These are phyloP conservation scores for Auricularia sp. DNA, from an alignment of 768 basidiomycete species.

Conservation along the genomic window DNA sequence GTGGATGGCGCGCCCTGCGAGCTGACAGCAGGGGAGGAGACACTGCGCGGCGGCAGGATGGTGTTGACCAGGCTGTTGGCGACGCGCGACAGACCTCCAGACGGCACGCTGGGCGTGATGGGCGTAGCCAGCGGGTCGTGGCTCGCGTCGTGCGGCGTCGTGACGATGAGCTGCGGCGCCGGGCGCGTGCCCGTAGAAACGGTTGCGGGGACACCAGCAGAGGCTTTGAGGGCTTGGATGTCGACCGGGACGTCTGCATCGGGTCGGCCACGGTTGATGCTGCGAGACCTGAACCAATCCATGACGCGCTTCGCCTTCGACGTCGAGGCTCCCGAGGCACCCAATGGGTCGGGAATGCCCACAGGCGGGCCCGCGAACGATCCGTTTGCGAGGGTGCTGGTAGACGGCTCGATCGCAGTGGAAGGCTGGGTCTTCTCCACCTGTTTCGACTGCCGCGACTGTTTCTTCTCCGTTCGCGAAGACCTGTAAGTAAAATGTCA, in stretches of 20 bases:
- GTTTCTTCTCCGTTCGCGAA: slow-evolving; percentile 18
- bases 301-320: slow-evolving; percentile 90
- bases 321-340: slow-evolving; percentile 54
- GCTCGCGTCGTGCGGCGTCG: background rate
- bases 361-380: background rate
- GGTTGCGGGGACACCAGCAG: background rate
- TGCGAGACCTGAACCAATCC: slow-evolving; percentile 80
- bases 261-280: slow-evolving; percentile 15
- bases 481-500: background rate
- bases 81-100: slow-evolving; percentile 3
- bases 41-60: slow-evolving; percentile 36
- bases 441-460: slow-evolving; percentile 23
- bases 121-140: background rate
- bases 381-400: slow-evolving; percentile 4
- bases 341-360: slow-evolving; percentile 5
- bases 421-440: slow-evolving; percentile 8
- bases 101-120: background rate
- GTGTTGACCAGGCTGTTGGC: slow-evolving; percentile 13
- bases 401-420: background rate
- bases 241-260: background rate
- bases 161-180: slow-evolving; percentile 1
- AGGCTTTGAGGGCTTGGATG: background rate
- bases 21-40: slow-evolving; percentile 32
- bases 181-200: background rate
- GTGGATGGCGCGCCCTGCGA: slow-evolving; percentile 29